A percentile compares a stretch with the other conserved stretches of the same genome.
phyloP scores from a whole-genome alignment of 805 yeast species.

The Metschnikowia anglica region DNA sequence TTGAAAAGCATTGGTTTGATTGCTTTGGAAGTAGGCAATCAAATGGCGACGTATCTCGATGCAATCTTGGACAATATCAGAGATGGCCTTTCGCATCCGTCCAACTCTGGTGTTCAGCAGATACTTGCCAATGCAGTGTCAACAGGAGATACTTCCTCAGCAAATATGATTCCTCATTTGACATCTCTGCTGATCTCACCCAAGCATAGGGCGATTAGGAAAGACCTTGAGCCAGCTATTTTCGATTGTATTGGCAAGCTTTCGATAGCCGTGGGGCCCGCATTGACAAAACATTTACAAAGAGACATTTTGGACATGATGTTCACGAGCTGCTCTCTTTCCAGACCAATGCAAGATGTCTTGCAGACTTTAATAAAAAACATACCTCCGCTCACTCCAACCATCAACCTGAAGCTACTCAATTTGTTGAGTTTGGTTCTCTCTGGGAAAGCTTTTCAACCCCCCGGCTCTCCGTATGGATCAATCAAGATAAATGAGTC shows the following conservation, averaged over 20 bases:
- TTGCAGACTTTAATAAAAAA: conserved; percentile 63
- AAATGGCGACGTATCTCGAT: conserved; percentile 83
- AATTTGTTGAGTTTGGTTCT: conserved; percentile 71
- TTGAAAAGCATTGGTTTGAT: conserved; percentile 82
- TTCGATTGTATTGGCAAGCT: conserved; percentile 86
- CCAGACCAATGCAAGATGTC: conserved; percentile 79
- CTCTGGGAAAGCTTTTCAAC: conserved; percentile 76
- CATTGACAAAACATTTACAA: conserved; percentile 83
- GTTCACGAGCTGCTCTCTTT: conserved; percentile 72
- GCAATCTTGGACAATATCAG: conserved; percentile 80
- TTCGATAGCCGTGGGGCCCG: conserved; percentile 89
- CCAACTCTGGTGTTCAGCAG: conserved; percentile 39
- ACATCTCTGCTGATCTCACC: conserved; percentile 39
- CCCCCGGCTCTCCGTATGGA: conserved; percentile 83
- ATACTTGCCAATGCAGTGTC: conserved; percentile 41
- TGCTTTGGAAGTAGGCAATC: conserved; percentile 74
- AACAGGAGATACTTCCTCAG: conserved; percentile 21
- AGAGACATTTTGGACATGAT: conserved; percentile 76
- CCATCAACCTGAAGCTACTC: conserved; percentile 68
- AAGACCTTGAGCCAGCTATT: conserved; percentile 78
- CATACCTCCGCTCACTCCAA: conserved; percentile 76
- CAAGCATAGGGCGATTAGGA: conserved; percentile 55
- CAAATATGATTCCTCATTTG: conserved; percentile 27
- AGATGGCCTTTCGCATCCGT: conserved; percentile 60
- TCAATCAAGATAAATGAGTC: conserved; percentile 55